Base-by-base conservation (phyloP, 2,329 filamentous ascomycete genomes). In the Monosporascus ibericus region DNA sequence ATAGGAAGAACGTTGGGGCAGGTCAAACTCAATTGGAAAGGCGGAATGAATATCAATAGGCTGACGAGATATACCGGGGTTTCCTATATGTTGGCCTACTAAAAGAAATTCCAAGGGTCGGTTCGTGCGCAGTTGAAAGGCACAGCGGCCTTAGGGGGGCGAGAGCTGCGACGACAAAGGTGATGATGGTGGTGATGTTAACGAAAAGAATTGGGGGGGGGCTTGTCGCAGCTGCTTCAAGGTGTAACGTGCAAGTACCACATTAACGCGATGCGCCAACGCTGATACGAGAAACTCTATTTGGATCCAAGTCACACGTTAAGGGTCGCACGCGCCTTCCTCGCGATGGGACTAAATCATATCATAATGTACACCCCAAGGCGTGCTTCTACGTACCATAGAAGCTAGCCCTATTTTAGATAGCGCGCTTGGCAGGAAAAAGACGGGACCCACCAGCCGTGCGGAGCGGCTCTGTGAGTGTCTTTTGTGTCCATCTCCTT, bases 171-270 rank as follows among this genome's bases (percentile, higher is more conserved):
- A 46, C 42, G 24, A 8, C 42, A n/a, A n/a, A 46, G 25, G 36
- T 46, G 48, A 39, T 44, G 48, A 24, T 47, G 40, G 48, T 8
- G 18, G 15, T 50, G 42, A 37, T 53, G 51, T 44, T 44, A 40
- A 46, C 17, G 39, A 44, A 27, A 27, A 34, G 27, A 22, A 38
- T 5, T 17, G 30, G 38, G 44, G 50, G 36, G 37, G 22, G 22
- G 2, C 36, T 44, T 30, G 50, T 44, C 42, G 42, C 24, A 46
- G 25, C 44, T 48, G n/a, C 47, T 38, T 47, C 11, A 30, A 22
- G 14, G 3, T 52, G 50, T 49, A 48, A 47, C 51, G 51, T 47
- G 44, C 44, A 27, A 47, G 24, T 30, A 47, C 47, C 27, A 17
- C 30, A 36, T 25, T 48, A 38, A 48, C 47, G 42, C 42, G 42